These are phyloP conservation scores for Orbilia brochopaga DNA, from an alignment of 2,329 filamentous ascomycete genomes.

Conservation along the genomic window DNA sequence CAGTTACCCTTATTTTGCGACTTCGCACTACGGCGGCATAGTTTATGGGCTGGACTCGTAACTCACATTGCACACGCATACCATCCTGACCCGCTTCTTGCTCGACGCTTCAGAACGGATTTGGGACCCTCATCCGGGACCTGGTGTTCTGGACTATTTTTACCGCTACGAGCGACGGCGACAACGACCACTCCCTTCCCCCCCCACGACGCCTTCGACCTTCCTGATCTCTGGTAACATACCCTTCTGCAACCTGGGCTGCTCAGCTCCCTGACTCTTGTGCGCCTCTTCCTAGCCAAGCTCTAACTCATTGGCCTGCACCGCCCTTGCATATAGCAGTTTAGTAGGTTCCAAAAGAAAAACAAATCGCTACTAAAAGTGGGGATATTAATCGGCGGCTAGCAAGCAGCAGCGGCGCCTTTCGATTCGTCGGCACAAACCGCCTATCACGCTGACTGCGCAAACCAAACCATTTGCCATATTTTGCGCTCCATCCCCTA, in stretches of 20 bases:
- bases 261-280: neutral
- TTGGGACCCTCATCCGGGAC: neutral
- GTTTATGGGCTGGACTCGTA: constrained; percentile 47
- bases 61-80: constrained; percentile 5
- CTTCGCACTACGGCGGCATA: neutral
- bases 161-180: too few species aligned
- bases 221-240: neutral
- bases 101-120: constrained; percentile 1
- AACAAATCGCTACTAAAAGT: constrained; percentile 32
- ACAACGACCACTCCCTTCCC: neutral
- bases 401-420: constrained; percentile 11
- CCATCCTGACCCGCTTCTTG: neutral
- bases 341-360: neutral
- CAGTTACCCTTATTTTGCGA: neutral
- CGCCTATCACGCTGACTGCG: neutral
- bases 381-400: constrained; percentile 44
- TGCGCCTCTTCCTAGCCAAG: neutral
- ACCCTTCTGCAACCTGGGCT: neutral
- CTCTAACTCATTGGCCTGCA: neutral
- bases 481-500: constrained; percentile 1
- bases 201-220: neutral
- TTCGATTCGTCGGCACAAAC: constrained; percentile 3
- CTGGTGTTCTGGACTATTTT: constrained; percentile 1
- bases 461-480: neutral
- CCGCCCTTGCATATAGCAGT: too few species aligned